A percentile compares a stretch with the other conserved stretches of the same genome.
Evolutionary conservation across 495 filamentous ascomycete species (phyloP).

Genomic region (Podospora fimiseda): DNA sequence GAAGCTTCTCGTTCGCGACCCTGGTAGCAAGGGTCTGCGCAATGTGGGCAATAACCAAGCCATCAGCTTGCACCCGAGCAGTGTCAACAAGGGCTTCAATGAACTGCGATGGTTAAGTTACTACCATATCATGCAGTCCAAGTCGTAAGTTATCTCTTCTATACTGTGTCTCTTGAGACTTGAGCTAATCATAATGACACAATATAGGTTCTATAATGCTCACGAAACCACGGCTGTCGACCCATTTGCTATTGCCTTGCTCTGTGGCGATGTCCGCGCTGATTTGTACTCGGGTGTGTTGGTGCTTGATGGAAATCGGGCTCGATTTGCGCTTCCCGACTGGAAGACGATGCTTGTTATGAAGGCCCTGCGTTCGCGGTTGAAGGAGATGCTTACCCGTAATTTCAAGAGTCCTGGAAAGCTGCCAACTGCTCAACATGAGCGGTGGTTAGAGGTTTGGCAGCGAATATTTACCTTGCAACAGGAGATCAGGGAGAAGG

Average conservation of each 20-base stretch:
- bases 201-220: constrained; percentile 64
- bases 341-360: constrained; percentile 87
- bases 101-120: constrained; percentile 78
- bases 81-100: constrained; percentile 69
- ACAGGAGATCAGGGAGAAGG: constrained; percentile 22
- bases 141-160: constrained; percentile 45
- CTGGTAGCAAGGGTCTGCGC: constrained; percentile 71
- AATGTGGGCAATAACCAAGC: constrained; percentile 86
- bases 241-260: constrained; percentile 70
- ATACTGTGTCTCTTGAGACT: background rate
- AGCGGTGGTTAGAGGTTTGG: constrained; percentile 70
- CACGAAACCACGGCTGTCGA: constrained; percentile 82
- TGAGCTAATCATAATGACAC: background rate
- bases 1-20: constrained; percentile 74
- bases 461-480: constrained; percentile 42
- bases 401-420: constrained; percentile 69
- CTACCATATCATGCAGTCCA: constrained; percentile 94
- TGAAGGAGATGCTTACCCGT: constrained; percentile 64
- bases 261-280: constrained; percentile 82
- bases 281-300: constrained; percentile 83
- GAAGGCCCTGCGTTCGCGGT: constrained; percentile 62
- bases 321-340: constrained; percentile 80
- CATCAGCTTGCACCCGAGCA: constrained; percentile 75
- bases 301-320: constrained; percentile 74
- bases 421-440: constrained; percentile 58